Conservation (phyloP, 1,139 yeast genomes). For the Protomyces inouyei region DNA sequence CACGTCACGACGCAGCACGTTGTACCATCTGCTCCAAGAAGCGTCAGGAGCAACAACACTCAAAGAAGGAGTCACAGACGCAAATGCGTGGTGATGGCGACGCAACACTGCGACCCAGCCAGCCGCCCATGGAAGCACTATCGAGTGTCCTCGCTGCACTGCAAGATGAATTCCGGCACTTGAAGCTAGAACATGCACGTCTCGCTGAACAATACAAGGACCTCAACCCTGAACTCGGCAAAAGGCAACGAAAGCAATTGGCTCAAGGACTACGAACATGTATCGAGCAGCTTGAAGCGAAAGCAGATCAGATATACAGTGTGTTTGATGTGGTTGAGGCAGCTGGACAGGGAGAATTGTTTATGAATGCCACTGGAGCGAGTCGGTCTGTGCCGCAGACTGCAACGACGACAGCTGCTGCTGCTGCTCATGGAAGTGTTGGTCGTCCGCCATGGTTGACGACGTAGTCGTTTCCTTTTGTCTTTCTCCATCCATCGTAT, state of each 20-base stretch:
- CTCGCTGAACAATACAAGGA: constrained; percentile 35
- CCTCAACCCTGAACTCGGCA: constrained; percentile 36
- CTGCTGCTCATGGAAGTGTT: neutral
- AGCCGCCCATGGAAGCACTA: constrained; percentile 37
- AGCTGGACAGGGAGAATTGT: constrained; percentile 2
- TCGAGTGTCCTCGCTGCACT: constrained; percentile 35
- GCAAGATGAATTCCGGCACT: constrained; percentile 35
- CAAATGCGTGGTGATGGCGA: constrained; percentile 34
- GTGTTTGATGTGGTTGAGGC: constrained; percentile 37
- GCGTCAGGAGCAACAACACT: constrained; percentile 1
- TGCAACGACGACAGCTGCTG: neutral
- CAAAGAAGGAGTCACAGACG: neutral
- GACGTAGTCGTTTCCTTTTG: neutral
- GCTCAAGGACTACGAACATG: constrained; percentile 34
- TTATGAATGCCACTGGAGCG: neutral
- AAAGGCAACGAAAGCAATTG: constrained; percentile 35
- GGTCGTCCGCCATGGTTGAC: neutral
- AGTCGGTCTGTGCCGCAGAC: neutral
- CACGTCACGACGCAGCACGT: constrained; percentile 30
- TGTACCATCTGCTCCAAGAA: constrained; percentile 32
- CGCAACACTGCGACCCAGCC: constrained; percentile 37
- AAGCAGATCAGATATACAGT: constrained; percentile 40
- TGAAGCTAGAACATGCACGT: constrained; percentile 34
- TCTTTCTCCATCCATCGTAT: neutral
- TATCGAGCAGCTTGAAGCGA: constrained; percentile 37